Base-by-base conservation (phyloP, 768 basidiomycete genomes). In the Leccinellum rugosiceps region DNA sequence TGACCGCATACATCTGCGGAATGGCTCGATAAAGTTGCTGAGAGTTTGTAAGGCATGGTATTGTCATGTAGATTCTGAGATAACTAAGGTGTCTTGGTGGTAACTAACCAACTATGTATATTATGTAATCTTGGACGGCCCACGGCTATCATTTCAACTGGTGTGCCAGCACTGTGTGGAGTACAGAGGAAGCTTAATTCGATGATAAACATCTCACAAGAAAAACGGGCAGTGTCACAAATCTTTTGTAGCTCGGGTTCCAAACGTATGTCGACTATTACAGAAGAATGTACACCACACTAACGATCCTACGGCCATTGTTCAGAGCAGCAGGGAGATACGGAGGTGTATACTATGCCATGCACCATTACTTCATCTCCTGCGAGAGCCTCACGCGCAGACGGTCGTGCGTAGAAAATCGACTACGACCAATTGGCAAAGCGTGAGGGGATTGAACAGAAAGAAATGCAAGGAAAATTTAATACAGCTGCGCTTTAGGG, bases 321-420 rank as follows among this genome's bases (percentile, higher is more conserved):
- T 64, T 64, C 62, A 70, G 57, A 72, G 78, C 78, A 74, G 76
- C 71, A 80, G 85, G 88, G 85, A 87, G 88, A 91, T 91, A 91
- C 88, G 84, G 87, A 85, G 87, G 88, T 84, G 81, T 83, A 85
- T 76, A 80, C 81, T 88, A 90, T 89, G 88, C 88, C 85, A 69
- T 87, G 88, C 88, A 81, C 88, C 86, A 83, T 84, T 86, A 87
- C 67, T 90, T 85, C 84, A 88, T 90, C 87, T 90, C 86, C 88
- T 89, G 88, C 87, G 88, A 89, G 86, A 79, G 65, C 87, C 88
- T 74, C 77, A 54, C 77, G 70, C 68, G 68, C 75, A 76, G 70
- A 66, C 66, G 74, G 65, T 73, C 76, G 74, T 68, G 70, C 67
- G 73, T 76, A 58, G 59, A 56, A 34, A 59, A 53, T 61, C 65